Evolutionary conservation across 208 protist genomes (phyloP), one percentile per base, ranked within the genome.

Genomic region (Naegleria gruberi): DNA sequence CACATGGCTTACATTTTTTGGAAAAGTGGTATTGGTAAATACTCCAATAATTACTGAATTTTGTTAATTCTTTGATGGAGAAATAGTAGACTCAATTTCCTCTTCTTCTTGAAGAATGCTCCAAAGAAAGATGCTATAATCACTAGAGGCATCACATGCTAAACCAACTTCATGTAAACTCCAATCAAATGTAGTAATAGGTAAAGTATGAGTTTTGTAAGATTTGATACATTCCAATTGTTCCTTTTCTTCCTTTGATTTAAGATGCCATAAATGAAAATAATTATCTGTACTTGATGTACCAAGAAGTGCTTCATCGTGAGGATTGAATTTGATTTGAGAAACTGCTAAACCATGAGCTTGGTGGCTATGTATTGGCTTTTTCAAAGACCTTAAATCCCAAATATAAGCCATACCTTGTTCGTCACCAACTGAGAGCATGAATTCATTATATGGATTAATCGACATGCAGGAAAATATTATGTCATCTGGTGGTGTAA

Each of bases 261-360:
- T 40, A 5, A 87, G 3, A 40, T 55, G 43, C 82, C 82, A 87
- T 23, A 87, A 55, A 51, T 87, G 82, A 51, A 87, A 87, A 51
- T 55, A 55, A 15, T 15, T 30, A 40, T 87, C 82, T 55, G 82
- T 87, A 26, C 82, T 40, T 5, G 26, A 15, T 45, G 82, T 87
- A 34, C 82, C 82, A n/a, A 87, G 17, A n/a, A 87, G 17, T 40
- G 47, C 55, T 41, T 87, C 82, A 40, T 87, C 82, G 17, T 87
- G 82, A 15, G 82, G 82, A 87, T 87, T 87, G 43, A 87, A 87
- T 34, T 87, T 87, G 4, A 87, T 87, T 87, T 87, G 82, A 41
- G 43, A 55, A 41, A 87, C 17, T 0, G 82, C 41, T 40, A 87
- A 30, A 34, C 43, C 41, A 40, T 87, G 82, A 8, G 82, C 41